Percentiles rank a stretch among this genome's conserved stretches.
Evolutionary conservation across 2,329 filamentous ascomycete species (phyloP).

Genomic region (Fusarium palustre): DNA sequence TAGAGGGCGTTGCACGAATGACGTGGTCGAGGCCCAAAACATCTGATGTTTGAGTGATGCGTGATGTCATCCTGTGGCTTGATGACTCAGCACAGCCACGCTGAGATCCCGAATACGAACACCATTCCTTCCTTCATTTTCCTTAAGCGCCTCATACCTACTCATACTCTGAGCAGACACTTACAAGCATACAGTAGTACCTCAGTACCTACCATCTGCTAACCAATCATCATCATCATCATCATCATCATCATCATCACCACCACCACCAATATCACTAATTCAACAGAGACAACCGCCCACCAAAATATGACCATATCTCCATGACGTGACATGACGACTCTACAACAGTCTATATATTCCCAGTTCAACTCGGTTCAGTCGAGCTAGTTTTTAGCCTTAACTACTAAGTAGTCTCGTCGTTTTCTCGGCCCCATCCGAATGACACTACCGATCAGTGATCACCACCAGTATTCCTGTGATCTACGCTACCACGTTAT

Average conservation of each 20-base stretch:
- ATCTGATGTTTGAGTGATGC: constrained; percentile 24
- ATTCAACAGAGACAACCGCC: constrained; percentile 4
- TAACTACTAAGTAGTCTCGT: neutral
- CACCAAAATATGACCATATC: neutral
- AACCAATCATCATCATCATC: neutral
- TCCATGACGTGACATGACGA: constrained; percentile 31
- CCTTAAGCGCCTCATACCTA: neutral
- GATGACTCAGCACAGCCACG: neutral
- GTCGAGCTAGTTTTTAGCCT: neutral
- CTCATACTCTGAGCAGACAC: constrained; percentile 1
- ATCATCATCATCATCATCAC: neutral
- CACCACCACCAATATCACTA: neutral
- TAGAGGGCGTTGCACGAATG: constrained; percentile 27
- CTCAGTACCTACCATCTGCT: too few species aligned
- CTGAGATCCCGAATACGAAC: constrained; percentile 19
- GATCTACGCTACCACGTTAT: constrained; percentile 1
- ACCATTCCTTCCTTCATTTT: constrained; percentile 15
- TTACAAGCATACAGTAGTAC: neutral
- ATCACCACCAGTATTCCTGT: neutral
- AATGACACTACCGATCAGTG: neutral
- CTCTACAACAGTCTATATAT: neutral
- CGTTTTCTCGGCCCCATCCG: constrained; percentile 5
- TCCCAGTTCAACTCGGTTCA: neutral
- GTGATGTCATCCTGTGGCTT: constrained; percentile 39
- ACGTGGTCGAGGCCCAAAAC: constrained; percentile 31